phyloP scores from a whole-genome alignment of 2,329 filamentous ascomycete genomes.

The Zopfia rhizophila region DNA sequence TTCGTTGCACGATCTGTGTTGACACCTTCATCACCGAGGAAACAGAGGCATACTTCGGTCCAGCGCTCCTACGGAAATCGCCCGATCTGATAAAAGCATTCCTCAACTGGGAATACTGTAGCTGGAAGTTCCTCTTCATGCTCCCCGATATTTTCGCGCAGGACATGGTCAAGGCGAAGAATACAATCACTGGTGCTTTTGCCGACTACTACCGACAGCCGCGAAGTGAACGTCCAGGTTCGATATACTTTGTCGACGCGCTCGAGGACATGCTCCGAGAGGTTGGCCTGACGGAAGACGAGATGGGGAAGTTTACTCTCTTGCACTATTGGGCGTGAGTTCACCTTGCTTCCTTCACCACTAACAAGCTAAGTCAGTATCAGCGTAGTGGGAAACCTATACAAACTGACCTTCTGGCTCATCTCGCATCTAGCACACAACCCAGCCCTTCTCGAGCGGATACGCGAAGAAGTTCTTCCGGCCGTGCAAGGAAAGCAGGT shows the following conservation, averaged over 20 bases:
- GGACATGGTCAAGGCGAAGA: constrained; percentile 23
- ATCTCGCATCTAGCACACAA: constrained; percentile 18
- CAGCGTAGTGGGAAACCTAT: constrained; percentile 27
- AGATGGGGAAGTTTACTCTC: constrained; percentile 19
- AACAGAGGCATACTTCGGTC: constrained; percentile 17
- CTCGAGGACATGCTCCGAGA: constrained; percentile 21
- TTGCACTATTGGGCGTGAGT: constrained; percentile 31
- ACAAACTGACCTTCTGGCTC: constrained; percentile 29
- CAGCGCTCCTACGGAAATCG: constrained; percentile 1
- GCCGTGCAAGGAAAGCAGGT: constrained; percentile 5
- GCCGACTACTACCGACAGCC: constrained; percentile 14
- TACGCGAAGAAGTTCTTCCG: constrained; percentile 19
- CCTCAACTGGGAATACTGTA: constrained; percentile 20
- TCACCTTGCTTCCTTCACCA: not conserved
- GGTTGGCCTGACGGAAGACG: constrained; percentile 15
- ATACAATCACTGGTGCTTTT: constrained; percentile 13
- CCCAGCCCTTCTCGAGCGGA: constrained; percentile 14
- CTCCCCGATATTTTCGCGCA: constrained; percentile 13
- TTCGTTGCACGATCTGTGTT: constrained; percentile 17
- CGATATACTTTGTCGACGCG: constrained; percentile 14
- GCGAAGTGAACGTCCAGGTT: constrained; percentile 5
- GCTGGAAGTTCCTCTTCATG: constrained; percentile 26
- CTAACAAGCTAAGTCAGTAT: not conserved
- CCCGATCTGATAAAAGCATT: constrained; percentile 19
- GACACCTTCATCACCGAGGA: constrained; percentile 5